phyloP scores from a whole-genome alignment of 2,329 filamentous ascomycete genomes.

The Hypoxylon sp. region DNA sequence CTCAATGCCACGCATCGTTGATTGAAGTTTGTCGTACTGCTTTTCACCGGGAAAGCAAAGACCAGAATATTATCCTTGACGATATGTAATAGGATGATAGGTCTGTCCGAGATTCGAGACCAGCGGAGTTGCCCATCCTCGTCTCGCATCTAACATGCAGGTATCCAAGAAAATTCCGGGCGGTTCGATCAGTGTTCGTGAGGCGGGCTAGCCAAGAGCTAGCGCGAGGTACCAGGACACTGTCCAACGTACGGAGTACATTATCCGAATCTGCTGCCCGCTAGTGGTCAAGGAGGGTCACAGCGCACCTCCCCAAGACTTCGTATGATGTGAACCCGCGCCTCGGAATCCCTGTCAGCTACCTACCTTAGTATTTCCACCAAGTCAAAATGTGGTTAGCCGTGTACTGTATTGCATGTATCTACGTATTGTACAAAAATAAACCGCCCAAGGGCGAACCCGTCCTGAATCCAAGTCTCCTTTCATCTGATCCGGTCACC shows the following conservation, averaged over 20 bases:
- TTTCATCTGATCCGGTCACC: conserved; percentile 40
- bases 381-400: conserved; percentile 19
- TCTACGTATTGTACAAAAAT: conserved; percentile 41
- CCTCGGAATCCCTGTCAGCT: conserved; percentile 42
- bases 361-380: conserved; percentile 22
- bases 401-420: conserved; percentile 36
- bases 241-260: conserved; percentile 33
- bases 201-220: conserved; percentile 32
- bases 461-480: conserved; percentile 36
- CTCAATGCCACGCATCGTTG: conserved; percentile 2
- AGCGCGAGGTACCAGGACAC: conserved; percentile 13
- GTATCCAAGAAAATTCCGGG: conserved; percentile 44
- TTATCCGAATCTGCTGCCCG: conserved; percentile 24
- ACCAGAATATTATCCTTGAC: conserved; percentile 14
- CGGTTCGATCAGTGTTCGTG: conserved; percentile 41
- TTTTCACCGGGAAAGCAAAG: conserved; percentile 25
- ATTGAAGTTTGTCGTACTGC: conserved; percentile 13
- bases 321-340: conserved; percentile 42
- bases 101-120: conserved; percentile 12
- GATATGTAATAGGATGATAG: not conserved
- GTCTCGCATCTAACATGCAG: conserved; percentile 38
- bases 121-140: conserved; percentile 27
- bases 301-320: conserved; percentile 38
- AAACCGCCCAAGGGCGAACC: conserved; percentile 40
- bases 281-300: conserved; percentile 30